Percentiles rank a stretch among this genome's conserved stretches.
Conservation (phyloP, 2,329 filamentous ascomycete species). For the Hortaea werneckii region DNA sequence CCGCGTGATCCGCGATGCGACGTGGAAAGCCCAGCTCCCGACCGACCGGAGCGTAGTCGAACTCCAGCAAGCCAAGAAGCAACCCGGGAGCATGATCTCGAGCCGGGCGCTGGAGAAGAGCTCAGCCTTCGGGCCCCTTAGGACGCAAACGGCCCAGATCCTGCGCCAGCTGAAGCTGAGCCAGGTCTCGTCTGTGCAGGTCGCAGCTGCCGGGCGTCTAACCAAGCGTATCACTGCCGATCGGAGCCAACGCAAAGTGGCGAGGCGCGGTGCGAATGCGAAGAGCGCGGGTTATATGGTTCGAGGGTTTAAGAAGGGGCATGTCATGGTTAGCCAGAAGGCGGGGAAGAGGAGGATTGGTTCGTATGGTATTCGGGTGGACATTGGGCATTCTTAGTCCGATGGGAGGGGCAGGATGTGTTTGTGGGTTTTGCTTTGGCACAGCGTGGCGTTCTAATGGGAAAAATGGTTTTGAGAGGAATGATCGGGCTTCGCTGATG, state of each 20-base stretch:
- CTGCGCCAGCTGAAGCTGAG: constrained; percentile 16
- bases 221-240: constrained; percentile 26
- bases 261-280: constrained; percentile 18
- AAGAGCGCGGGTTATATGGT: constrained; percentile 19
- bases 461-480: not conserved
- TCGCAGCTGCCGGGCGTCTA: constrained; percentile 24
- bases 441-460: not conserved
- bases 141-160: constrained; percentile 12
- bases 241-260: constrained; percentile 19
- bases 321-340: constrained; percentile 14
- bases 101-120: constrained; percentile 6
- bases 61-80: constrained; percentile 16
- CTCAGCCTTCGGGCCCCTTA: constrained; percentile 14
- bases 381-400: constrained; percentile 14
- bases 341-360: constrained; percentile 24
- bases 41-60: constrained; percentile 14
- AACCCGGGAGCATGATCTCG: constrained; percentile 7
- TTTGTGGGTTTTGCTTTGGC: not conserved
- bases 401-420: not conserved
- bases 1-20: constrained; percentile 22
- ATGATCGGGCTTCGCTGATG: not conserved
- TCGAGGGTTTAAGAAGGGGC: constrained; percentile 19
- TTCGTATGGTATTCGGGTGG: constrained; percentile 21
- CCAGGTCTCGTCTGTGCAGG: constrained; percentile 20
- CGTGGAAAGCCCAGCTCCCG: constrained; percentile 22